Percentiles rank a stretch among this genome's conserved stretches.
Conservation (phyloP, 2,329 filamentous ascomycete species). For the Claviceps sp. region DNA sequence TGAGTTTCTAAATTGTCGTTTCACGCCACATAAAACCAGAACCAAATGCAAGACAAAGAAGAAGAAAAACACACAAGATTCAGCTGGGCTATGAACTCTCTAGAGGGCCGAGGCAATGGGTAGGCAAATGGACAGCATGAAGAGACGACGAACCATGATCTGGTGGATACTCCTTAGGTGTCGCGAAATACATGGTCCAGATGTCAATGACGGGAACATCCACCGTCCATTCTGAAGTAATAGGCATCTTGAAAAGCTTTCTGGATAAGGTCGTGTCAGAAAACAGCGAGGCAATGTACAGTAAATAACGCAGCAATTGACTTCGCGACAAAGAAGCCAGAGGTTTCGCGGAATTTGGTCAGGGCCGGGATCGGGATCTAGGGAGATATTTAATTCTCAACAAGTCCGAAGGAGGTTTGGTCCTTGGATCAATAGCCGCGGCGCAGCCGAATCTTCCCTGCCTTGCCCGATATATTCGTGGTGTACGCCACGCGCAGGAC, state of each 20-base stretch:
- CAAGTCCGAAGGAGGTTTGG: neutral
- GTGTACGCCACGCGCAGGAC: no score
- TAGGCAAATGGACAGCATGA: neutral
- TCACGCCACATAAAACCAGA: neutral
- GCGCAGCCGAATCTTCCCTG: neutral
- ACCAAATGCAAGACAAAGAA: neutral
- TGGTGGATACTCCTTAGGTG: constrained; percentile 53
- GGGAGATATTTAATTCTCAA: neutral
- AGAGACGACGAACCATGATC: constrained; percentile 47
- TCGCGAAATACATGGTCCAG: constrained; percentile 67
- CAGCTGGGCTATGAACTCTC: neutral
- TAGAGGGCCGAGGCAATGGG: neutral
- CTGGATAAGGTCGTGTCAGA: neutral
- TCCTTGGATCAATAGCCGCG: neutral
- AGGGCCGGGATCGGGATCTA: neutral
- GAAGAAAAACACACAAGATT: neutral
- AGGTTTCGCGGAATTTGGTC: neutral
- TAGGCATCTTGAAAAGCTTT: constrained; percentile 47
- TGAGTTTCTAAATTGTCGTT: neutral
- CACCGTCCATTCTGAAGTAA: constrained; percentile 52
- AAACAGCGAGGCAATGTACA: neutral
- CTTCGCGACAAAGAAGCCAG: neutral
- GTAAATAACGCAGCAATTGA: neutral
- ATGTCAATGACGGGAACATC: constrained; percentile 63
- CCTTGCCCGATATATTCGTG: no score